Evolutionary conservation across 805 yeast species (phyloP).

Genomic region (Jamesozyma piceae): DNA sequence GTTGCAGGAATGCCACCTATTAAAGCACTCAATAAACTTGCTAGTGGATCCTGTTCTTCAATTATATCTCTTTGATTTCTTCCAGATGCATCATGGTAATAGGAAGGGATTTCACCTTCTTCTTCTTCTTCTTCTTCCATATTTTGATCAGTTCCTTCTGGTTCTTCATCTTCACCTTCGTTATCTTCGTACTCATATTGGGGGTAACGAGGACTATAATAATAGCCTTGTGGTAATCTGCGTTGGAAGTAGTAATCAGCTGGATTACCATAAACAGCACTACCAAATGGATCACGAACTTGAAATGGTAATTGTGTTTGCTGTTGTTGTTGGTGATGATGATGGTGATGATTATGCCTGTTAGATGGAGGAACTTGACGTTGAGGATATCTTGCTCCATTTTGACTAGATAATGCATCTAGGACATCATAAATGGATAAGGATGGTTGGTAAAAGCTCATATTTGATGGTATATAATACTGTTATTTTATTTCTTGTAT

Average conservation of each 20-base stretch:
- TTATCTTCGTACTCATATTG: constrained; percentile 29
- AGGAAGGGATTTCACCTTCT: constrained; percentile 13
- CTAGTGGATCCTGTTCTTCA: constrained; percentile 9
- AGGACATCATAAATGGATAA: constrained; percentile 25
- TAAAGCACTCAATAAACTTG: constrained; percentile 16
- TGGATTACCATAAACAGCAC: neutral
- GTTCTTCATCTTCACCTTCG: constrained; percentile 12
- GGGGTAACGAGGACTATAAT: constrained; percentile 26
- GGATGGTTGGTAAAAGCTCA: constrained; percentile 28
- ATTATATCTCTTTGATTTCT: neutral
- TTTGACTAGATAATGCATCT: constrained; percentile 18
- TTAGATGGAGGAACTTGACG: neutral
- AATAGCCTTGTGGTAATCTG: constrained; percentile 14
- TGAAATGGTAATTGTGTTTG: constrained; percentile 1
- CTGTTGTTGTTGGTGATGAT: constrained; percentile 1
- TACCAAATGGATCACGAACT: neutral
- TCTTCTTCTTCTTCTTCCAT: constrained; percentile 4
- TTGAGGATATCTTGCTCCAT: constrained; percentile 8
- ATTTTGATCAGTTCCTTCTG: constrained; percentile 5
- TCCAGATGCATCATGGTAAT: constrained; percentile 14
- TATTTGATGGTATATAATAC: constrained; percentile 1
- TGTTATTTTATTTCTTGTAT: neutral
- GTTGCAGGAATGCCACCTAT: constrained; percentile 11
- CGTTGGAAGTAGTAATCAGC: neutral
- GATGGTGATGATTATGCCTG: constrained; percentile 1